Percentiles rank a stretch among this genome's conserved stretches.
Evolutionary conservation across 768 basidiomycete genomes (phyloP).

Genomic region (Rhizopogon vinicolor): DNA sequence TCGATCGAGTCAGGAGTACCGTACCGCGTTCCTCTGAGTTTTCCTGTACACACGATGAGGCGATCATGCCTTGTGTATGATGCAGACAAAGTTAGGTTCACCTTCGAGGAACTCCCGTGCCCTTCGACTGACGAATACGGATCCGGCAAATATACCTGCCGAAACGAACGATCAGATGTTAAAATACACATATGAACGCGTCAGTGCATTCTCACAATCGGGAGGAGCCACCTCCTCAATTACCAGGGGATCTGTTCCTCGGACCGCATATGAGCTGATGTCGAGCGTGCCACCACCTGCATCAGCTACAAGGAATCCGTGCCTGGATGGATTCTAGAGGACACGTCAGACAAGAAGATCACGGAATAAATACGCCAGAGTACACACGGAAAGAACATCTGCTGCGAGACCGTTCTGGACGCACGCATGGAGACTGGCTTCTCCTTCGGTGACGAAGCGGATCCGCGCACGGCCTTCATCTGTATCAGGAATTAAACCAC

Average conservation of each 20-base stretch:
- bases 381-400: conserved; percentile 66
- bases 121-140: conserved; percentile 75
- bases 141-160: conserved; percentile 76
- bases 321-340: conserved; percentile 61
- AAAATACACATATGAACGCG: conserved; percentile 1
- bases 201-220: conserved; percentile 49
- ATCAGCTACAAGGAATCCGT: conserved; percentile 77
- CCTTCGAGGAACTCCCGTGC: conserved; percentile 72
- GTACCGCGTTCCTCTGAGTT: conserved; percentile 69
- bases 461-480: conserved; percentile 70
- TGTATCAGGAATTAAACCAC: conserved; percentile 69
- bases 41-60: conserved; percentile 40
- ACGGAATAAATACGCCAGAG: background rate
- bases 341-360: conserved; percentile 5
- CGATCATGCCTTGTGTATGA: background rate
- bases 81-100: conserved; percentile 17
- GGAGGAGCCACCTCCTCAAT: conserved; percentile 84
- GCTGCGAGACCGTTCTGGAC: conserved; percentile 73
- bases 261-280: conserved; percentile 76
- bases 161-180: background rate
- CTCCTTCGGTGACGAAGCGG: conserved; percentile 79
- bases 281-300: conserved; percentile 81
- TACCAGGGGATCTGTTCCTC: conserved; percentile 61
- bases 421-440: conserved; percentile 80
- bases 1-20: conserved; percentile 67